phyloP scores from a whole-genome alignment of 2,329 filamentous ascomycete genomes.

The Cadophora gregata region DNA sequence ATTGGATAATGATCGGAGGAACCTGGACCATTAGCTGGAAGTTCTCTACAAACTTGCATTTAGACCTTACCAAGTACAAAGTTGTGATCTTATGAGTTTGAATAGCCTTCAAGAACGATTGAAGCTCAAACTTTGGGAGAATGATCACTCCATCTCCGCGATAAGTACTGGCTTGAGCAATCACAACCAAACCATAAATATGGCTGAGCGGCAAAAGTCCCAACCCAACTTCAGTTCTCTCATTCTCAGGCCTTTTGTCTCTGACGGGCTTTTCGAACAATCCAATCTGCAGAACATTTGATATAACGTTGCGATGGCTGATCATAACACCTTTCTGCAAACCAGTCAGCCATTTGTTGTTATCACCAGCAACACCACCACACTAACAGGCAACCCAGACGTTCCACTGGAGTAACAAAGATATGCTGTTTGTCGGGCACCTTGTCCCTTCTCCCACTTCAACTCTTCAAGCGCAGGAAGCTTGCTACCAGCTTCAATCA shows the following conservation, averaged over 20 bases:
- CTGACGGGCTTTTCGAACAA: constrained; percentile 58
- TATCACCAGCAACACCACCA: background rate
- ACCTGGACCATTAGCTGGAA: constrained; percentile 53
- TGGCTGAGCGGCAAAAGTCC: constrained; percentile 89
- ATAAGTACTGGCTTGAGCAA: constrained; percentile 69
- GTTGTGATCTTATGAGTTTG: constrained; percentile 71
- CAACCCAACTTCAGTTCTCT: constrained; percentile 48
- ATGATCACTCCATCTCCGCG: constrained; percentile 77
- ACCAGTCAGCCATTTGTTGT: background rate
- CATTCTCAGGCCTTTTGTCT: constrained; percentile 52
- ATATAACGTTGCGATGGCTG: constrained; percentile 80
- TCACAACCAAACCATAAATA: constrained; percentile 78
- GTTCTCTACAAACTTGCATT: background rate
- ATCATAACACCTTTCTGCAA: constrained; percentile 81
- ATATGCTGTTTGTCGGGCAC: constrained; percentile 73
- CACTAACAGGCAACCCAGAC: constrained; percentile 65
- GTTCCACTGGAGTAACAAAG: constrained; percentile 68
- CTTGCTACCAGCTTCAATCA: constrained; percentile 65
- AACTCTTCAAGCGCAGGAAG: constrained; percentile 60
- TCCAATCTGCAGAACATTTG: constrained; percentile 62
- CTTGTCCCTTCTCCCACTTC: constrained; percentile 68
- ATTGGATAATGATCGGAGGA: constrained; percentile 80
- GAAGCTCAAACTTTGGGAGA: constrained; percentile 77
- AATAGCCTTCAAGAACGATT: constrained; percentile 66
- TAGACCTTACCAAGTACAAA: constrained; percentile 64